Conservation (phyloP, 805 yeast genomes). For the Candida mattraensis region DNA sequence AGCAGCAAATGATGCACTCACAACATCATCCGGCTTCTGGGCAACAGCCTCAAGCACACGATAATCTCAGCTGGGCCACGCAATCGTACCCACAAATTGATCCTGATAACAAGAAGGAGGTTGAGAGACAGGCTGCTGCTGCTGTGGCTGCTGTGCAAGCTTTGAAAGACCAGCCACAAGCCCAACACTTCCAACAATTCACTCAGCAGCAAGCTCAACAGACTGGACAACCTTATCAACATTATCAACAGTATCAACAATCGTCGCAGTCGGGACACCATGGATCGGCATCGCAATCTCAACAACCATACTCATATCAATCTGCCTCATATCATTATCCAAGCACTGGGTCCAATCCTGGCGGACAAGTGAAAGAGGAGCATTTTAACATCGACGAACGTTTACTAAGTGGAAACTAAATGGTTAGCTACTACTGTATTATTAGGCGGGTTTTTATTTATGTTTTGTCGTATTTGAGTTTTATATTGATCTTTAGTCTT, state of each 20-base stretch:
- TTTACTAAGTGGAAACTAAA: constrained; percentile 23
- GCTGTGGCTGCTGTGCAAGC: constrained; percentile 30
- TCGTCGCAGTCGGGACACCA: constrained; percentile 4
- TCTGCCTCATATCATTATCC: constrained; percentile 13
- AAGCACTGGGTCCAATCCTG: constrained; percentile 7
- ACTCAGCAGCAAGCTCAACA: constrained; percentile 13
- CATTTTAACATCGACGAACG: constrained; percentile 32
- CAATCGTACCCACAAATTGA: constrained; percentile 21
- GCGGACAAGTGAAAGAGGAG: constrained; percentile 20
- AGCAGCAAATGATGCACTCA: constrained; percentile 15
- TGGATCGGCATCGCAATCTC: constrained; percentile 4
- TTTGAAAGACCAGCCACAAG: constrained; percentile 20
- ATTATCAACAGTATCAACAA: constrained; percentile 12
- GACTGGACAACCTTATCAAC: constrained; percentile 10
- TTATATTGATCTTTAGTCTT: constrained; percentile 2
- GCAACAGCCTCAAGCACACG: constrained; percentile 16
- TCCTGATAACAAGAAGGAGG: constrained; percentile 24
- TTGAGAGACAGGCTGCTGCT: constrained; percentile 26
- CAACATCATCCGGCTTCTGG: constrained; percentile 10
- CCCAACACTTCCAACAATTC: constrained; percentile 10
- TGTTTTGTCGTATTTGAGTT: constrained; percentile 2
- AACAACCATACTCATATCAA: constrained; percentile 13
- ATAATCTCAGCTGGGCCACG: constrained; percentile 23
- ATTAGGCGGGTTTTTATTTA: neutral
- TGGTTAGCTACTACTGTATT: constrained; percentile 3